Base-by-base conservation (phyloP, 768 basidiomycete genomes). In the Tylopilus sp. region DNA sequence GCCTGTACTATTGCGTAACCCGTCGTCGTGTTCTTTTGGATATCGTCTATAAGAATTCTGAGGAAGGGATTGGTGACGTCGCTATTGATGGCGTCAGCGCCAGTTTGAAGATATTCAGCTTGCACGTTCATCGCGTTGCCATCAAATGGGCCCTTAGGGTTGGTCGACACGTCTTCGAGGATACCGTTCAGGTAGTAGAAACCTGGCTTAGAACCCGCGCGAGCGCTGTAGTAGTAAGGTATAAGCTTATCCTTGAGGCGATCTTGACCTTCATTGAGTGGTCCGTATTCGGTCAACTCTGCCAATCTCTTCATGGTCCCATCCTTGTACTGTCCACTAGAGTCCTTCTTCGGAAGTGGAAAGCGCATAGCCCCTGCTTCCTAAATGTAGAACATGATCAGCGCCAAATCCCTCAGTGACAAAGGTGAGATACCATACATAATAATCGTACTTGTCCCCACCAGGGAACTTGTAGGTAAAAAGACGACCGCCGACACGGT, bases 401-500 rank as follows among this genome's bases (percentile, higher is more conserved):
- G 19, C 13, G 5, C 12, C 19, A n/a, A n/a, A 5, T 36, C 12
- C 17, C 8, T n/a, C 34, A 12, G 34, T n/a, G n/a, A 36, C 17
- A 14, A 17, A 34, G 33, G 19, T 36, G n/a, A 36, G 19, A n/a
- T 5, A 19, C 17, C 34, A 4, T n/a, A 36, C 34, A 12, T 36
- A 36, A 19, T 36, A 36, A n/a, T 36, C 34, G 17, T 36, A 36
- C 12, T 36, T 36, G 17, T 12, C 17, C 17, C 34, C 34, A n/a
- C 10, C 12, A 3, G 8, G 34, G 17, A 36, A 36, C 34, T 36
- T 36, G 19, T 36, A 36, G 3, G 34, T 36, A n/a, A 10, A n/a
- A 36, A 36, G 12, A 36, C 34, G 34, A 25, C 80, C 80, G 3
- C 79, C 79, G 29, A 61, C 48, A 16, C 72, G 74, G 25, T 62